Evolutionary conservation across 345 rosid genomes (phyloP).

Genomic region (Hevea brasiliensis): DNA sequence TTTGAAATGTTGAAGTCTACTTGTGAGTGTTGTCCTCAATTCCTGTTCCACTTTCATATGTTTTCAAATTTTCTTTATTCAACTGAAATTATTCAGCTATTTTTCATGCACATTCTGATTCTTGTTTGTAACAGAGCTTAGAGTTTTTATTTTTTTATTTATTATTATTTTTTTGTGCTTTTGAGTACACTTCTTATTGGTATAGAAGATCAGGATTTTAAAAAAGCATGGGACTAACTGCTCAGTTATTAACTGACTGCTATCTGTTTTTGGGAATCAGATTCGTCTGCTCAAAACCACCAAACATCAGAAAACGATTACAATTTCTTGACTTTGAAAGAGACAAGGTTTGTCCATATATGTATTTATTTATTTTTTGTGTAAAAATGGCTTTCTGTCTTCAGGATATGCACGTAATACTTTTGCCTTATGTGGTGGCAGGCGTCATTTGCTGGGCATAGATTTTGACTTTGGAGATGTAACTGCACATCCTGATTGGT

Average conservation of each 20-base stretch:
- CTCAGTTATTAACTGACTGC: slow-evolving; percentile 11
- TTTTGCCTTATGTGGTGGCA: slow-evolving; percentile 25
- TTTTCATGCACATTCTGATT: not conserved
- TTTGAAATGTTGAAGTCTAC: too few species aligned
- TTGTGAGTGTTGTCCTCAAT: not conserved
- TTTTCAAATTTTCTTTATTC: too few species aligned
- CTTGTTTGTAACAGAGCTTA: not conserved
- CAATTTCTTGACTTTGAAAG: slow-evolving; percentile 29
- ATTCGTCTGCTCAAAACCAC: slow-evolving; percentile 38
- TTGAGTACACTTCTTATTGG: not conserved
- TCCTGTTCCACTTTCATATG: not conserved
- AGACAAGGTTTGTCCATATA: slow-evolving; percentile 42
- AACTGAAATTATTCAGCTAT: not conserved
- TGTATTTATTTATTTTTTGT: too few species aligned
- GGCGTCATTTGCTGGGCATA: slow-evolving; percentile 23
- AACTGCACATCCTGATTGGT: slow-evolving; percentile 37
- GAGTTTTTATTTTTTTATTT: too few species aligned
- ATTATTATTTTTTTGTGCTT: too few species aligned
- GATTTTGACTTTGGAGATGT: slow-evolving; percentile 28
- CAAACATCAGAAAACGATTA: slow-evolving; percentile 32
- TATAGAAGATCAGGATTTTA: too few species aligned
- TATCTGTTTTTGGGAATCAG: slow-evolving; percentile 29
- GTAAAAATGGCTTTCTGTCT: slow-evolving; percentile 10
- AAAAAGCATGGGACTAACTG: not conserved
- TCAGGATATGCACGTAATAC: slow-evolving; percentile 1